A percentile compares a stretch with the other conserved stretches of the same genome.
phyloP scores from a whole-genome alignment of 1,284 basidiomycete species.

The Coniferiporia weirii region DNA sequence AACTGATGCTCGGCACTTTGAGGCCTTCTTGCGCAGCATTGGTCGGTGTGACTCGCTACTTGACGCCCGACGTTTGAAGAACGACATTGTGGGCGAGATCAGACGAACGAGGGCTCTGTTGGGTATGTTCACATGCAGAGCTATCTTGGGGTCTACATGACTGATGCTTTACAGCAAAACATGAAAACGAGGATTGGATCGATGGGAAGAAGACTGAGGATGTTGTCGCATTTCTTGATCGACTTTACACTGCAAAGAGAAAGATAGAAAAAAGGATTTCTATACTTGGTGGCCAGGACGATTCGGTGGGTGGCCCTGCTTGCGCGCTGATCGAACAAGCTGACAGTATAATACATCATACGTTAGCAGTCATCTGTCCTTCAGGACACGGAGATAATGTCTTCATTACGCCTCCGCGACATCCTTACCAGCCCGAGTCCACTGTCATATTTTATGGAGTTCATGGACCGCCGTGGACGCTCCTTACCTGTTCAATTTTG shows the following conservation, averaged over 20 bases:
- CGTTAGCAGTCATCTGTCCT: conserved; percentile 24
- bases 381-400: conserved; percentile 24
- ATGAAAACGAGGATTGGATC: conserved; percentile 81
- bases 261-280: conserved; percentile 83
- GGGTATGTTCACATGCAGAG: conserved; percentile 37
- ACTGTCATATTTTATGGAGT: conserved; percentile 95
- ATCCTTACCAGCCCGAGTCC: conserved; percentile 85
- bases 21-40: conserved; percentile 85
- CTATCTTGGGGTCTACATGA: not conserved
- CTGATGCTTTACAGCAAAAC: conserved; percentile 49
- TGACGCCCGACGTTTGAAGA: conserved; percentile 86
- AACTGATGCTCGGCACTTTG: conserved; percentile 78
- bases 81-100: conserved; percentile 86
- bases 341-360: conserved; percentile 10
- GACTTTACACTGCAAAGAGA: conserved; percentile 82
- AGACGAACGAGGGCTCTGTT: conserved; percentile 68
- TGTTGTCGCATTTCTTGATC: conserved; percentile 80
- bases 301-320: conserved; percentile 40
- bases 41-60: conserved; percentile 74
- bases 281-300: conserved; percentile 67
- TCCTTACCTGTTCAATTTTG: conserved; percentile 92
- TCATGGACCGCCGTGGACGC: conserved; percentile 86
- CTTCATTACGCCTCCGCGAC: conserved; percentile 50
- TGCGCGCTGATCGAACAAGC: not conserved
- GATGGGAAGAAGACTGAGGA: conserved; percentile 78